Evolutionary conservation across 2,329 filamentous ascomycete genomes (phyloP).

Genomic region (Metarhizium album): DNA sequence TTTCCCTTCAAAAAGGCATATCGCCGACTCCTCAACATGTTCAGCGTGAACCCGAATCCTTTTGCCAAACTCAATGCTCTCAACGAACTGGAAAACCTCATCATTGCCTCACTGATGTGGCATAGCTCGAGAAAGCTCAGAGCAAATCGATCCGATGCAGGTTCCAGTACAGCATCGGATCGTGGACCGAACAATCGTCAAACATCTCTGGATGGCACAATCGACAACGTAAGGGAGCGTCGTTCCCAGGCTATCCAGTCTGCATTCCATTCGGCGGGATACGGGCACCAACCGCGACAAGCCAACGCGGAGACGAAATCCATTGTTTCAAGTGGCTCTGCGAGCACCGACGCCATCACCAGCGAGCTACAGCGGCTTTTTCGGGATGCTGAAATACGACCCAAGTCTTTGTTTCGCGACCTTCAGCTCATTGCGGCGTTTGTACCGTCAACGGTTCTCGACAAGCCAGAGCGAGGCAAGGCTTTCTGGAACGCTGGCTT

Average conservation of each 20-base stretch:
- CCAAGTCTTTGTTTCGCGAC: constrained; percentile 71
- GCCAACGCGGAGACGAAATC: constrained; percentile 39
- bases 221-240: constrained; percentile 59
- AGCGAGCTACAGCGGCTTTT: constrained; percentile 58
- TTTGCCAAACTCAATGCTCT: constrained; percentile 75
- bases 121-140: constrained; percentile 23
- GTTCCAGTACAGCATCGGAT: constrained; percentile 23
- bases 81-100: constrained; percentile 72
- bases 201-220: constrained; percentile 51
- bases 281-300: constrained; percentile 23
- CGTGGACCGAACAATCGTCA: constrained; percentile 24
- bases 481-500: constrained; percentile 87
- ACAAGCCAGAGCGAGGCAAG: constrained; percentile 55
- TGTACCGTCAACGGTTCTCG: constrained; percentile 48
- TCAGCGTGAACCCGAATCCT: constrained; percentile 82
- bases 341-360: constrained; percentile 54
- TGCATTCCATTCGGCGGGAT: constrained; percentile 16
- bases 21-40: constrained; percentile 67
- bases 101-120: constrained; percentile 55
- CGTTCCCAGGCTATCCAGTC: constrained; percentile 41
- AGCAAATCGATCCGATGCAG: constrained; percentile 26
- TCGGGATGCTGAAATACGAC: constrained; percentile 56
- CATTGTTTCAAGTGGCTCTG: constrained; percentile 35
- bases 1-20: constrained; percentile 80
- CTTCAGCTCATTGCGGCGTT: constrained; percentile 64